Base-by-base conservation (phyloP, 2,329 filamentous ascomycete genomes). In the Tolypocladium tropicale region DNA sequence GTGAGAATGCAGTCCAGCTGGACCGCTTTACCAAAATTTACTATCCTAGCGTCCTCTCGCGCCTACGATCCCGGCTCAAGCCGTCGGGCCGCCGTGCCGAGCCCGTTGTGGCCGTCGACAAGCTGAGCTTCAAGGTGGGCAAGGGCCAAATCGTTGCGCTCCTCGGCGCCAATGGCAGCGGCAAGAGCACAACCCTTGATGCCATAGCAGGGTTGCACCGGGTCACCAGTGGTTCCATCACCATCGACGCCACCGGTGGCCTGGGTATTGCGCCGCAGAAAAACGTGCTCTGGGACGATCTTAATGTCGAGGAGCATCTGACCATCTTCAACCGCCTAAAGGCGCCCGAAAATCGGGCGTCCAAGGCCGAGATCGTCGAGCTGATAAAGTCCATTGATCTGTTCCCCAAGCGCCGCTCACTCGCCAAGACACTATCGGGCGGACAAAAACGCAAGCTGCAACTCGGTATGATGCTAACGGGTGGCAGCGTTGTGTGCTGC, bases 361-460 rank as follows among this genome's bases (percentile, higher is more conserved):
- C 75, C 3, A 80, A 80, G 51, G 74, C 80, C 0, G 77, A 85
- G 52, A 83, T 89, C 21, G 69, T 75, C 23, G 74, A 83, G 10
- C 78, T 95, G 2, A 83, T 94, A 53, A 72, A 72, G 6, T 78
- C 84, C 1, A 84, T 94, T 60, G 93, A 95, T 67, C 78, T 96
- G 2, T 80, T 79, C 25, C 78, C 83, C 54, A 96, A 96, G 72
- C 74, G 84, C 43, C 81, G 83, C 37, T 87, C 91, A 0, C 76
- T 79, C 58, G 82, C 90, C 0, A 85, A 84, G 65, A 95, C 90
- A 0, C 76, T 96, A 0, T 95, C 90, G 2, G 92, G 92, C 10
- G 92, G 92, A 0, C 92, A 96, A 70, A 96, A 95, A 73, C 79
- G 92, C 54, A 96, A 96, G 69, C 78, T 96, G 10, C 92, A 96